phyloP scores from a whole-genome alignment of 2,329 filamentous ascomycete species.

The Fusarium burgessii region DNA sequence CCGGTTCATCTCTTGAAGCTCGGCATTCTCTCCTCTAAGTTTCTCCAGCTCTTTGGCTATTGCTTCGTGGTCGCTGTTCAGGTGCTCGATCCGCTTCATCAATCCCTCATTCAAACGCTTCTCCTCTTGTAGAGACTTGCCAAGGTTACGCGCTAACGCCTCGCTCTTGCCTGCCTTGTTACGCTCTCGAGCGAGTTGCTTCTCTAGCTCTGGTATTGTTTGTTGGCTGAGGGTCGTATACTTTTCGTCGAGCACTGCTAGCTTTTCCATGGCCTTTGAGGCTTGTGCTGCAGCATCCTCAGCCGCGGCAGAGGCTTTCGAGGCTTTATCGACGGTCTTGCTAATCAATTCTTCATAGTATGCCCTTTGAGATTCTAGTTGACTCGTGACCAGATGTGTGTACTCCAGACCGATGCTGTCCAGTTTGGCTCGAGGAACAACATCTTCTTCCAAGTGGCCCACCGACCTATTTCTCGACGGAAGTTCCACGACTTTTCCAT shows the following conservation, averaged over 20 bases:
- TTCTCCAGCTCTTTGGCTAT: slow-evolving; percentile 68
- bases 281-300: slow-evolving; percentile 69
- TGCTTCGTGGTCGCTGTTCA: slow-evolving; percentile 71
- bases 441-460: slow-evolving; percentile 64
- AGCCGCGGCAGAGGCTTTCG: slow-evolving; percentile 75
- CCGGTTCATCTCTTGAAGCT: slow-evolving; percentile 86
- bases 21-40: slow-evolving; percentile 72
- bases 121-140: slow-evolving; percentile 85
- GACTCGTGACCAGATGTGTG: slow-evolving; percentile 90
- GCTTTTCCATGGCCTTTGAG: slow-evolving; percentile 61
- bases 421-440: slow-evolving; percentile 76
- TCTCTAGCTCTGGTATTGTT: slow-evolving; percentile 76
- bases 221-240: slow-evolving; percentile 62
- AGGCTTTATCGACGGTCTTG: slow-evolving; percentile 90
- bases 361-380: slow-evolving; percentile 89
- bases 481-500: slow-evolving; percentile 93
- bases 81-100: slow-evolving; percentile 81
- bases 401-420: slow-evolving; percentile 92
- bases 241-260: slow-evolving; percentile 63
- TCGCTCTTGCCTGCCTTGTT: slow-evolving; percentile 78
- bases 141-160: slow-evolving; percentile 79
- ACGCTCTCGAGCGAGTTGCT: slow-evolving; percentile 76
- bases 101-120: slow-evolving; percentile 85
- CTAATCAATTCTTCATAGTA: slow-evolving; percentile 96
- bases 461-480: slow-evolving; percentile 64